A percentile compares a stretch with the other conserved stretches of the same genome.
These are phyloP conservation scores for Casuarina cunninghamiana DNA, from an alignment of 306 rosid species.

Conservation along the genomic window DNA sequence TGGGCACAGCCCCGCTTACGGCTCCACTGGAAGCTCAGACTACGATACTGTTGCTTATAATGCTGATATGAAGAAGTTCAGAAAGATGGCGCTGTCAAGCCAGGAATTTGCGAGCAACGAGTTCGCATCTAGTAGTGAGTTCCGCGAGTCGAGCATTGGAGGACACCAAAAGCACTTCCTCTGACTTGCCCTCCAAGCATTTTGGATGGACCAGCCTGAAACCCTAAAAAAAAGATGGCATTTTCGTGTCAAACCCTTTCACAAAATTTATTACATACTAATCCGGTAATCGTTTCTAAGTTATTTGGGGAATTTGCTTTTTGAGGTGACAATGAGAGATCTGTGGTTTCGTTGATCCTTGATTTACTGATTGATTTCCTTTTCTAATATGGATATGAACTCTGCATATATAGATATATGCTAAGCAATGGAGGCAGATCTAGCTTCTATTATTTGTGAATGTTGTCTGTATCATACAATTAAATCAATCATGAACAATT, in stretches of 20 bases:
- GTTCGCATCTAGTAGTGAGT: slow-evolving; percentile 50
- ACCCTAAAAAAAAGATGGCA: too few species aligned
- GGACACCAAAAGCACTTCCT: slow-evolving; percentile 12
- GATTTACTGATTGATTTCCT: not conserved
- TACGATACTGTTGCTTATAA: slow-evolving; percentile 58
- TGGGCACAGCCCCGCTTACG: slow-evolving; percentile 2
- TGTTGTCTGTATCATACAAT: not conserved
- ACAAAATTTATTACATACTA: not conserved
- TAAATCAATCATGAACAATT: not conserved
- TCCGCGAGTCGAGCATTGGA: slow-evolving; percentile 30
- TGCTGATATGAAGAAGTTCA: slow-evolving; percentile 58
- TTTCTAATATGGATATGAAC: not conserved
- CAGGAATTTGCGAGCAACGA: slow-evolving; percentile 51
- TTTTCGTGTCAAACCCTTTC: too few species aligned
- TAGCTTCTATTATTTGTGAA: not conserved
- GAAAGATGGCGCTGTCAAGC: slow-evolving; percentile 54
- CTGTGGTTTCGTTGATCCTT: not conserved
- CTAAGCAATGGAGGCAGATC: slow-evolving; percentile 1
- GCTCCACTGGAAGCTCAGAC: slow-evolving; percentile 48
- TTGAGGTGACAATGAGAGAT: not conserved
- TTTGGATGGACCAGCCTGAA: too few species aligned
- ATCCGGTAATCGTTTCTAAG: not conserved
- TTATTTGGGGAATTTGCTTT: not conserved
- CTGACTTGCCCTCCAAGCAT: not conserved
- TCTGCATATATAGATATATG: not conserved